phyloP scores from a whole-genome alignment of 1,139 yeast species.

The Saccharomycopsis hybrid region DNA sequence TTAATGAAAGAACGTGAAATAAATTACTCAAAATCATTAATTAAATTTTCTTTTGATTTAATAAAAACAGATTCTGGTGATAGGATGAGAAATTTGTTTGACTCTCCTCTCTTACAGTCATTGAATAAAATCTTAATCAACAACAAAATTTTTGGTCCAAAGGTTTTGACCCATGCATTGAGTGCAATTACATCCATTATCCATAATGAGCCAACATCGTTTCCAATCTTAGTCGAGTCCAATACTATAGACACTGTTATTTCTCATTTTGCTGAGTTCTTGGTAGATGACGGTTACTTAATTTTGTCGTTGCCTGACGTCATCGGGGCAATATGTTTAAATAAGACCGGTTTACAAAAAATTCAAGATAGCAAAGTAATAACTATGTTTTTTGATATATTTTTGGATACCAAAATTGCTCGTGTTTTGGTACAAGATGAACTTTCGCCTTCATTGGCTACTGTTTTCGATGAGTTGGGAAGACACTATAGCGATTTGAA shows the following conservation, averaged over 20 bases:
- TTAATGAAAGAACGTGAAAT: slow-evolving; percentile 7
- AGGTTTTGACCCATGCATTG: slow-evolving; percentile 54
- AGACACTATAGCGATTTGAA: slow-evolving; percentile 77
- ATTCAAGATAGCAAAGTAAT: slow-evolving; percentile 46
- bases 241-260: slow-evolving; percentile 62
- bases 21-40: slow-evolving; percentile 25
- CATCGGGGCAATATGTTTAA: slow-evolving; percentile 78
- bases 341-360: slow-evolving; percentile 60
- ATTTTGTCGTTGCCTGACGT: slow-evolving; percentile 65
- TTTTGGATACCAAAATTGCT: slow-evolving; percentile 44
- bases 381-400: slow-evolving; percentile 43
- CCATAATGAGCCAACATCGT: slow-evolving; percentile 90
- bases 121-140: slow-evolving; percentile 55
- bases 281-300: slow-evolving; percentile 54
- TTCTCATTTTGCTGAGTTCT: slow-evolving; percentile 44
- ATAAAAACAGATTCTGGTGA: slow-evolving; percentile 76
- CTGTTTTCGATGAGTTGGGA: slow-evolving; percentile 71
- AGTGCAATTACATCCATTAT: slow-evolving; percentile 68
- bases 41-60: slow-evolving; percentile 60
- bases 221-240: slow-evolving; percentile 73
- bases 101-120: slow-evolving; percentile 64
- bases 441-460: slow-evolving; percentile 51
- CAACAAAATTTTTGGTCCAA: slow-evolving; percentile 61
- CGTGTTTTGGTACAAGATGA: slow-evolving; percentile 40
- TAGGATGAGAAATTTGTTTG: slow-evolving; percentile 76